A percentile compares a stretch with the other conserved stretches of the same genome.
phyloP scores from a whole-genome alignment of 371 early-diverging fungal genomes.

The Rhizomucor miehei region DNA sequence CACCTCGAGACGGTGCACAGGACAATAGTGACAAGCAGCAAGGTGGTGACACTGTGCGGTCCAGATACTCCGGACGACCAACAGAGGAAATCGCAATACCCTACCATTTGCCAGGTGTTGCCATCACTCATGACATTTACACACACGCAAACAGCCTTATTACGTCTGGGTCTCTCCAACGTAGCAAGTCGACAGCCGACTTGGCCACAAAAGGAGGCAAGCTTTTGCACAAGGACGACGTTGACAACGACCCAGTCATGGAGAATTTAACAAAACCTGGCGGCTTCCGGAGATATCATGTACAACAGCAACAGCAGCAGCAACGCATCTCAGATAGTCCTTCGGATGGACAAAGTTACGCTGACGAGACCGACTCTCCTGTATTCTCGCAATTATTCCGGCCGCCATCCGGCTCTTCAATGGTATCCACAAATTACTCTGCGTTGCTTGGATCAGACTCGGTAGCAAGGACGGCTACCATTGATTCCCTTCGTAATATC shows the following conservation, averaged over 20 bases:
- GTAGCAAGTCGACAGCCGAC: slow-evolving; percentile 26
- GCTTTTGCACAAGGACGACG: slow-evolving; percentile 20
- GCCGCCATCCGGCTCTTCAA: slow-evolving; percentile 26
- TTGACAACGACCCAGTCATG: slow-evolving; percentile 8
- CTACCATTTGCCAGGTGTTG: slow-evolving; percentile 42
- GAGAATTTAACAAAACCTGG: slow-evolving; percentile 64
- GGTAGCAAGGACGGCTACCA: slow-evolving; percentile 11
- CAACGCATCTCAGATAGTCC: not conserved
- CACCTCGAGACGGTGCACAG: slow-evolving; percentile 1
- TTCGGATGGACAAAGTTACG: not conserved
- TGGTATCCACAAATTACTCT: slow-evolving; percentile 17
- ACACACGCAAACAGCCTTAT: slow-evolving; percentile 34
- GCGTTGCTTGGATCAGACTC: slow-evolving; percentile 12
- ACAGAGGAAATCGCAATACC: slow-evolving; percentile 33
- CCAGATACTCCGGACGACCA: slow-evolving; percentile 3
- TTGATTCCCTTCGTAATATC: slow-evolving; percentile 11
- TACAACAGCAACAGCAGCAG: slow-evolving; percentile 45
- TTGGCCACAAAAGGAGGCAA: slow-evolving; percentile 14
- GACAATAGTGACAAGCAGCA: not conserved
- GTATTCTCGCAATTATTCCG: slow-evolving; percentile 20
- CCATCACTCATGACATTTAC: slow-evolving; percentile 50
- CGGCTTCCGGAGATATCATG: slow-evolving; percentile 67
- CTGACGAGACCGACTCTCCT: not conserved
- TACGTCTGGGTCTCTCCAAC: slow-evolving; percentile 11
- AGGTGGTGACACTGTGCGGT: not conserved